Base-by-base conservation (phyloP, 116 monocot species). In the Trichopus zeylanicus region DNA sequence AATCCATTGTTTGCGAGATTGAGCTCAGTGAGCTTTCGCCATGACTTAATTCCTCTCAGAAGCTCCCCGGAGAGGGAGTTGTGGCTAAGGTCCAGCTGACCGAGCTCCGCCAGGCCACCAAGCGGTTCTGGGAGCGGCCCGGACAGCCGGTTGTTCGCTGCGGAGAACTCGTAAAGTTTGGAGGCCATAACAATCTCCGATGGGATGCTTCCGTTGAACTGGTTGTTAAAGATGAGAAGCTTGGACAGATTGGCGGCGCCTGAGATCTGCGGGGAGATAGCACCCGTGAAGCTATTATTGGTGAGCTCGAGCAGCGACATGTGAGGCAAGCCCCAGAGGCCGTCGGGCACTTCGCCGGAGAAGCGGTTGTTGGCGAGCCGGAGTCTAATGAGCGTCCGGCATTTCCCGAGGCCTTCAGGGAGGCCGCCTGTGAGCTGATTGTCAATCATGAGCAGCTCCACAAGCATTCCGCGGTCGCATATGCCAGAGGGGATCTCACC, bases 401-500 rank as follows among this genome's bases (percentile, higher is more conserved):
- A 87, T 20, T 46, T 30, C 15, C 70, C 71, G 33, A 82, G 65
- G 5, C 68, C 69, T 18, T 60, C 57, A 0, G 82, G 87, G 3
- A 82, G n/a, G 12, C 29, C 11, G 0, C 87, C 82, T 7, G 75
- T 57, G 46, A 87, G 62, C 32, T 10, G 31, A 24, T 87, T 82
- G 30, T 68, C 57, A 3, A 82, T 73, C 31, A 87, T 20, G 29
- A 87, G 69, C 7, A 87, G 56, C 13, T 79, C 66, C 26, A 47
- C 10, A 3, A 87, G 67, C 16, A 53, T 11, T 16, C 79, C 79
- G 28, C 70, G 63, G 22, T 68, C 76, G 29, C 87, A 87, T 12
- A 88, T 61, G 11, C 71, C 67, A 15, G 46, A 5, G 0, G 88
- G 88, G 23, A 88, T 83, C 48, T 64, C 61, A 3, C 83, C 88